A percentile compares a stretch with the other conserved stretches of the same genome.
Conservation (phyloP, 805 yeast genomes). For the Kregervanrija delftensis region DNA sequence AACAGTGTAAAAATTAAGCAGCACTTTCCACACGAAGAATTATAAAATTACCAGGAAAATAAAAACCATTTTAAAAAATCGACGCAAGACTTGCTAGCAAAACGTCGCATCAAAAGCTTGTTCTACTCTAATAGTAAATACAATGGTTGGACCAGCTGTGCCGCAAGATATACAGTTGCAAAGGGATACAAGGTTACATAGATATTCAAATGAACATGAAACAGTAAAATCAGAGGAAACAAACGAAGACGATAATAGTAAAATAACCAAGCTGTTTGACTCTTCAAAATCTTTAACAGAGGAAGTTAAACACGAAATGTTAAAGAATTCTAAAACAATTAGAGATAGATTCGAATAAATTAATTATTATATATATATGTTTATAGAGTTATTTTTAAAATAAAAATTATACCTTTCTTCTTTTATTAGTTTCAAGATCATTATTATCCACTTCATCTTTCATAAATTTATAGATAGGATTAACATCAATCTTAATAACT, state of each 20-base stretch:
- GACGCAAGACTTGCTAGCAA: too few species aligned
- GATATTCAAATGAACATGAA: not conserved
- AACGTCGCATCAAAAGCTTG: too few species aligned
- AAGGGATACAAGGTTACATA: constrained; percentile 13
- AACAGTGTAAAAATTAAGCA: too few species aligned
- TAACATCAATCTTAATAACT: constrained; percentile 8
- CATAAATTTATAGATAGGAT: constrained; percentile 15
- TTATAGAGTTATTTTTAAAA: too few species aligned
- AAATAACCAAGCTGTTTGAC: constrained; percentile 14
- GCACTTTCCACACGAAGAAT: too few species aligned
- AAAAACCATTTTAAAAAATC: too few species aligned
- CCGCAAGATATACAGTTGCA: constrained; percentile 17
- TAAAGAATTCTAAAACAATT: constrained; percentile 11
- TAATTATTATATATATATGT: constrained; percentile 3
- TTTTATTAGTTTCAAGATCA: too few species aligned
- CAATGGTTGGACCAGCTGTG: constrained; percentile 19
- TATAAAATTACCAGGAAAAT: too few species aligned
- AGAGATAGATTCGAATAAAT: constrained; percentile 21
- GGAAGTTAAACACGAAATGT: constrained; percentile 21
- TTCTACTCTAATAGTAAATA: not conserved
- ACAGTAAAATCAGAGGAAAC: not conserved
- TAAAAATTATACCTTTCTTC: too few species aligned
- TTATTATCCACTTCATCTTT: constrained; percentile 4
- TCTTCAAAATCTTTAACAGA: constrained; percentile 18
- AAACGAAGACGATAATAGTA: constrained; percentile 4